Conservation (phyloP, 2,329 filamentous ascomycete genomes). For the Apiospora rasikravindrae region DNA sequence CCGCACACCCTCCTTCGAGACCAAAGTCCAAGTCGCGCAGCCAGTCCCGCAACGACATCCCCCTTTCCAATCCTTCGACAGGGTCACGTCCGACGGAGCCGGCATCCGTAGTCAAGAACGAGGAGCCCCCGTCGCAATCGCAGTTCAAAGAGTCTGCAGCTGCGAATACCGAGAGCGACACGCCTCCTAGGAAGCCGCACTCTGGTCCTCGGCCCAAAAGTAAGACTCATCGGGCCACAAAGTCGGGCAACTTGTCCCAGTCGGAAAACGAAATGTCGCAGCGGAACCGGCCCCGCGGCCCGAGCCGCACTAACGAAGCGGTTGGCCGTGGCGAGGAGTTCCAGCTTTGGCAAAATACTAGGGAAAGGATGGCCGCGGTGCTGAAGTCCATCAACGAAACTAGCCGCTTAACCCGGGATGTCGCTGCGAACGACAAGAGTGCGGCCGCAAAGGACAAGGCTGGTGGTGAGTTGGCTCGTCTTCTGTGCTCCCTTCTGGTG, state of each 20-base stretch:
- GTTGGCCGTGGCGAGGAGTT: constrained; percentile 49
- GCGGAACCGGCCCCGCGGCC: constrained; percentile 38
- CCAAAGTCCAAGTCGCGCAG: constrained; percentile 8
- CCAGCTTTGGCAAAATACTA: constrained; percentile 46
- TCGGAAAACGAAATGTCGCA: constrained; percentile 28
- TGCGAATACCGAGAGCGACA: not conserved
- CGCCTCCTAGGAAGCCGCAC: constrained; percentile 8
- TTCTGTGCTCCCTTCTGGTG: not conserved
- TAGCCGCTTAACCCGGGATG: constrained; percentile 44
- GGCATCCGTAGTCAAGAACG: not conserved
- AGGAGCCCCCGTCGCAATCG: not conserved
- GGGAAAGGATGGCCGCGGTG: constrained; percentile 43
- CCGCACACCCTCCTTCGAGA: not conserved
- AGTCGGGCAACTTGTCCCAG: constrained; percentile 13
- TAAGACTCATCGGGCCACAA: not conserved
- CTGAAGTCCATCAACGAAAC: constrained; percentile 46
- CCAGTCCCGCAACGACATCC: not conserved
- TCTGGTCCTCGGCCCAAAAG: not conserved
- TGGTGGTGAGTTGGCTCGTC: constrained; percentile 33
- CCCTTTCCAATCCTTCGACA: not conserved
- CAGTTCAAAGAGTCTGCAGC: not conserved
- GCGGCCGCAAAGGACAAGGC: constrained; percentile 44
- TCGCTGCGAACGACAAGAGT: constrained; percentile 46
- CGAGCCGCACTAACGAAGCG: constrained; percentile 44
- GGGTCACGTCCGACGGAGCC: not conserved